These are phyloP conservation scores for Henckelia pumila DNA, from an alignment of 257 asterid species.

Conservation along the genomic window DNA sequence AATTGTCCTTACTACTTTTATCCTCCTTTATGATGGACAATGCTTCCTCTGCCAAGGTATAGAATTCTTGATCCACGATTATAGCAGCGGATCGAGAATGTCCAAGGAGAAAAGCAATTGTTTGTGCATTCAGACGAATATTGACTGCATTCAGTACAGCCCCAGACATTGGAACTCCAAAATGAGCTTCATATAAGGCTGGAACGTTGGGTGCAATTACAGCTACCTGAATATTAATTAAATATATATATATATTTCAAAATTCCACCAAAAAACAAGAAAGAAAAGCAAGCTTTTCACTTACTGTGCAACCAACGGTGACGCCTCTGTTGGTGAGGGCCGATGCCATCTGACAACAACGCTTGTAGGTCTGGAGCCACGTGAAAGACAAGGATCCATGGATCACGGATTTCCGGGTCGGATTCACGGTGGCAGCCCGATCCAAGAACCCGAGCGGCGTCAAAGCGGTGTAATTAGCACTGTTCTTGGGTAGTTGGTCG, in stretches of 20 bases:
- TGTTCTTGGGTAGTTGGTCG: constrained; percentile 81
- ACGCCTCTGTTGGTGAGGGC: constrained; percentile 63
- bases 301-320: constrained; percentile 79
- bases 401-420: constrained; percentile 62
- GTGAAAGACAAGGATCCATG: constrained; percentile 69
- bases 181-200: constrained; percentile 89
- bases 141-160: constrained; percentile 90
- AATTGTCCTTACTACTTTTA: constrained; percentile 41
- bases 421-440: constrained; percentile 78
- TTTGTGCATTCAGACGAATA: constrained; percentile 74
- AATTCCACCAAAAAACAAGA: no score
- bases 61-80: constrained; percentile 89
- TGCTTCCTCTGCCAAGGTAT: constrained; percentile 72
- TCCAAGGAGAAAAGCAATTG: constrained; percentile 77
- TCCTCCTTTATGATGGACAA: constrained; percentile 44
- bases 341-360: constrained; percentile 93
- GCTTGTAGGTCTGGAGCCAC: constrained; percentile 86
- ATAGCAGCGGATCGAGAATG: constrained; percentile 70
- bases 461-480: constrained; percentile 73
- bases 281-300: no score
- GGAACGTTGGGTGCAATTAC: constrained; percentile 94
- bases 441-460: constrained; percentile 83
- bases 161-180: constrained; percentile 95
- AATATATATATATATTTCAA: no score
- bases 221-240: constrained; percentile 84